Evolutionary conservation across 78 protist genomes (phyloP).

Genomic region (Dictyostelium citrinum): DNA sequence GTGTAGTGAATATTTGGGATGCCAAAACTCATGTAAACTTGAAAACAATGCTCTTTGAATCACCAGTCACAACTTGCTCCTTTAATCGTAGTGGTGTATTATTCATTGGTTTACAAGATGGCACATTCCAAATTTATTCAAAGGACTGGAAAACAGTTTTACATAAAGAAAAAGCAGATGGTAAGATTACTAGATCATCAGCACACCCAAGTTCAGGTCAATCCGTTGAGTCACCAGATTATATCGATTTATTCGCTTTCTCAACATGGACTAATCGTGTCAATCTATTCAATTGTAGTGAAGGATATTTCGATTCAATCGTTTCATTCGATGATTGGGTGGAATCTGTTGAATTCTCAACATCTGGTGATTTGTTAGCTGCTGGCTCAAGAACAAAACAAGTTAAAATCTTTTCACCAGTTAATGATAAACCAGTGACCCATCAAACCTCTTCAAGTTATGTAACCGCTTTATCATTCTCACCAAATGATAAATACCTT

Average conservation of each 20-base stretch:
- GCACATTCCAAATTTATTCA: background rate
- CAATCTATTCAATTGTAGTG: too few species aligned
- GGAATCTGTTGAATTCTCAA: conserved; percentile 35
- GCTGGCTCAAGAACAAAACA: conserved; percentile 18
- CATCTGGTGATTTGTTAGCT: conserved; percentile 25
- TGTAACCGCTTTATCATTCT: conserved; percentile 23
- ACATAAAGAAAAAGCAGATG: background rate
- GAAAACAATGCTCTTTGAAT: background rate
- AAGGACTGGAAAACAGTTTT: background rate
- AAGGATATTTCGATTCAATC: background rate
- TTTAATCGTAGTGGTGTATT: conserved; percentile 5
- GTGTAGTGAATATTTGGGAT: conserved; percentile 43
- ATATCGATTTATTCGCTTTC: background rate
- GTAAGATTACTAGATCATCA: background rate
- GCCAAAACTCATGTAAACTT: background rate
- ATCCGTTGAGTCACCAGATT: background rate
- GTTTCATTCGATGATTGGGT: conserved; percentile 41
- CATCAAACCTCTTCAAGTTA: background rate
- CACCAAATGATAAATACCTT: conserved; percentile 10
- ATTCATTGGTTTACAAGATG: conserved; percentile 30
- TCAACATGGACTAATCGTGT: background rate
- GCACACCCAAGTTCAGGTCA: background rate
- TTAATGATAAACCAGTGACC: background rate
- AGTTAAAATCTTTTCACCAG: background rate
- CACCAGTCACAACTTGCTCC: conserved; percentile 7